Evolutionary conservation across 805 yeast genomes (phyloP).

Genomic region (Saccharomycopsis synnaedendra): DNA sequence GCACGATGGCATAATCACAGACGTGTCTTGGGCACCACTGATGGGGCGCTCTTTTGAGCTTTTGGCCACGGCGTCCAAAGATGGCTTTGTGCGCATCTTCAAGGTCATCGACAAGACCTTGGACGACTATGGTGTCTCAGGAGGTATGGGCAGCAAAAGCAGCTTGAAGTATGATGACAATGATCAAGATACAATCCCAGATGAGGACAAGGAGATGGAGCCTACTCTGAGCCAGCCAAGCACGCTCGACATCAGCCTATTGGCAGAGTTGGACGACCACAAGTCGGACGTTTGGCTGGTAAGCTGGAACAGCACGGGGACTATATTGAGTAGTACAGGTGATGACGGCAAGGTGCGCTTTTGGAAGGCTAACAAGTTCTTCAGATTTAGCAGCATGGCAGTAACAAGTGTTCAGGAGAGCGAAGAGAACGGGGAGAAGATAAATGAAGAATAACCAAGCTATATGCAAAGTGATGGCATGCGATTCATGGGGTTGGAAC

Average conservation of each 20-base stretch:
- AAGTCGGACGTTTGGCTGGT: conserved; percentile 93
- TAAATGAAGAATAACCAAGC: background rate
- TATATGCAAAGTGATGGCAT: too few relatives aligned
- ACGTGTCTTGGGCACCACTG: conserved; percentile 93
- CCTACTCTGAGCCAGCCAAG: background rate
- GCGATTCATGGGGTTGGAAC: too few relatives aligned
- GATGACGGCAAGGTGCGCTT: conserved; percentile 88
- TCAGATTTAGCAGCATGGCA: conserved; percentile 86
- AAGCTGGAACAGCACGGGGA: conserved; percentile 89
- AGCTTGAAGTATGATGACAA: conserved; percentile 5
- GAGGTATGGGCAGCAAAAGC: conserved; percentile 9
- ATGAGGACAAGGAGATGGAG: background rate
- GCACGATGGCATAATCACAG: conserved; percentile 76
- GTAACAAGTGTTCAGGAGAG: conserved; percentile 44
- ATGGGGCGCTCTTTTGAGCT: conserved; percentile 85
- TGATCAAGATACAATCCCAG: background rate
- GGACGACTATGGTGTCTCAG: conserved; percentile 8
- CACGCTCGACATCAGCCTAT: conserved; percentile 10
- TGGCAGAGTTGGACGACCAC: conserved; percentile 67
- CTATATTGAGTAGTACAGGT: conserved; percentile 85
- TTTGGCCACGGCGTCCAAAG: conserved; percentile 93
- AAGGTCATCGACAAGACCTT: conserved; percentile 41
- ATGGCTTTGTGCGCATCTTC: conserved; percentile 82
- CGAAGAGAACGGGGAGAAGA: background rate
- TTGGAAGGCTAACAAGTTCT: conserved; percentile 83